A percentile compares a stretch with the other conserved stretches of the same genome.
These are phyloP conservation scores for Grigorovia yakushimaensis DNA, from an alignment of 805 yeast genomes.

Conservation along the genomic window DNA sequence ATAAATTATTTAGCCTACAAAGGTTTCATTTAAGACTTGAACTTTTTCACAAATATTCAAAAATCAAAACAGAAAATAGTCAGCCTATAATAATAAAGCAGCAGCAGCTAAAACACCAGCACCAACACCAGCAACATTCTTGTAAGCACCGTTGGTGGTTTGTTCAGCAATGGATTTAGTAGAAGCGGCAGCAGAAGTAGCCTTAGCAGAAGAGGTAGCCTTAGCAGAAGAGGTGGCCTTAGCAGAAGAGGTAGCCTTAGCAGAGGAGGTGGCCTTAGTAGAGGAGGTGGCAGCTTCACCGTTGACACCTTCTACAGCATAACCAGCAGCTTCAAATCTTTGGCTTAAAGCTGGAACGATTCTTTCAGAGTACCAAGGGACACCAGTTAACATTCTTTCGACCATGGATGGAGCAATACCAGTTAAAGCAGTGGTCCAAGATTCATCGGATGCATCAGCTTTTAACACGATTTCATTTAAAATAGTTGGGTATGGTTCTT, in stretches of 20 bases:
- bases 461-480: constrained; percentile 1
- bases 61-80: neutral
- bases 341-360: constrained; percentile 8
- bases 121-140: constrained; percentile 8
- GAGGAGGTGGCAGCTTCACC: neutral
- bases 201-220: constrained; percentile 2
- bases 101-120: constrained; percentile 12
- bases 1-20: neutral
- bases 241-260: neutral
- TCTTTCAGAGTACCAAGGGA: constrained; percentile 29
- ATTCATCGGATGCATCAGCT: constrained; percentile 17
- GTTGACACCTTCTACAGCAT: neutral
- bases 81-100: constrained; percentile 9
- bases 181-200: constrained; percentile 1
- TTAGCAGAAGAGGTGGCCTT: neutral
- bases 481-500: constrained; percentile 7
- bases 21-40: neutral
- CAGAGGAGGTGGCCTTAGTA: neutral
- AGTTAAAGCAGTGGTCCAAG: constrained; percentile 24
- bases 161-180: constrained; percentile 8
- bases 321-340: neutral
- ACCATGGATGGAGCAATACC: constrained; percentile 21
- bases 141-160: constrained; percentile 10
- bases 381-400: constrained; percentile 24
- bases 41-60: neutral